Base-by-base conservation (phyloP, 192 early-diverging fungal genomes). In the Entophlyctis luteolus region DNA sequence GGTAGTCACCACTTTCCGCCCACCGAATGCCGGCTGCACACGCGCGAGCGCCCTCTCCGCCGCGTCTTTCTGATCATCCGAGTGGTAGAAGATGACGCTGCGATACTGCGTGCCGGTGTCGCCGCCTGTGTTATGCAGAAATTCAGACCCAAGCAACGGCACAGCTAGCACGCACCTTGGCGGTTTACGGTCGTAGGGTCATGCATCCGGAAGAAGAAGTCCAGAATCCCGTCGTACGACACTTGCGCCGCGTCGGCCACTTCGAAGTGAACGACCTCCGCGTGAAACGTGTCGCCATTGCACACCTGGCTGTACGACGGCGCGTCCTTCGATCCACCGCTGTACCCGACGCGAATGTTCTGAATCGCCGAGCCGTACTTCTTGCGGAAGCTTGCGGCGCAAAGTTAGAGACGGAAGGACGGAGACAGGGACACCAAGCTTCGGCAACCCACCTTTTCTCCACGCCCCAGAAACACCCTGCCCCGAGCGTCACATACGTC, bases 401-500 rank as follows among this genome's bases (percentile, higher is more conserved):
- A 91, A 5, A 91, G 86, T 78, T n/a, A n/a, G n/a, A n/a, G n/a
- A n/a, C n/a, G n/a, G n/a, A n/a, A n/a, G n/a, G n/a, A n/a, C n/a
- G n/a, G n/a, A n/a, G n/a, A n/a, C n/a, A n/a, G n/a, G n/a, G n/a
- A n/a, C n/a, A n/a, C n/a, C n/a, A n/a, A n/a, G n/a, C n/a, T n/a
- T n/a, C 75, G 67, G 66, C 79, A 2, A 72, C 73, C 5, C 80
- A 70, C 59, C 20, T 23, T 35, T 65, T 65, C 29, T 65, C 81
- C 73, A 23, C 81, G 73, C 79, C 84, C 94, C 94, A 96, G 76
- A 96, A 96, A 77, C 94, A 96, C 42, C 94, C 94, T 4, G 91
- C 92, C 38, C 89, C 94, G 81, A 94, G 92, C 4, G 93, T 95
- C 1, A 91, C 92, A 37, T n/a, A n/a, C n/a, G n/a, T n/a, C n/a